Evolutionary conservation across 2,329 filamentous ascomycete genomes (phyloP), one percentile per base, ranked within the genome.

Genomic region (Furcasterigmium furcatum): DNA sequence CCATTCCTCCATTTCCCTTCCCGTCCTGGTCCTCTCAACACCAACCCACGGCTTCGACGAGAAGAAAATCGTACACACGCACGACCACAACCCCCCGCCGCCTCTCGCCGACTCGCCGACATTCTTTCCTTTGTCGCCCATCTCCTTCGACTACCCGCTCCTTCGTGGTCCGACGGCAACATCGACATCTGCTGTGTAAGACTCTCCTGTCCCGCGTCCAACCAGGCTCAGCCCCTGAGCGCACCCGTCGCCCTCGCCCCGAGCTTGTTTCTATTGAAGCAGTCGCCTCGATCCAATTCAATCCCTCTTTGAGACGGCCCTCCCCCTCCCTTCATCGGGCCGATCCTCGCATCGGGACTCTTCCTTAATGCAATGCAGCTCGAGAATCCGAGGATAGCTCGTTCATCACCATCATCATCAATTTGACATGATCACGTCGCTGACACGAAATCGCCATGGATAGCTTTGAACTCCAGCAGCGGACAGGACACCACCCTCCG

Each of bases 91-190:
- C n/a, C 44, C 35, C 24, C 27, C 24, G 44, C 41, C 18, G 14
- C 18, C 29, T 27, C 40, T 34, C 19, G 27, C 40, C 27, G 21
- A 35, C 44, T 34, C 40, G 43, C 45, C 49, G 49, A 50, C 49
- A 44, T 38, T 51, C 50, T 51, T 52, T 52, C 46, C 50, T 52
- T 52, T 51, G 50, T 52, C 50, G 50, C 40, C 40, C 40, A 16
- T 30, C 40, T 42, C 19, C 40, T 42, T 30, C 30, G 40, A 32
- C 21, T 21, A 21, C 22, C 40, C 38, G 34, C n/a, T 19, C 18
- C 4, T 18, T 36, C n/a, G 18, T 21, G 14, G 13, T 13, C 40
- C 20, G 34, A 36, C 34, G 34, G 18, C 34, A 12, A 16, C n/a
- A 19, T 36, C 18, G 34, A 16, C 40, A 32, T 25, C 40, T 42